phyloP scores from a whole-genome alignment of 805 yeast species.

The Sugiyamaella lignohabitans region DNA sequence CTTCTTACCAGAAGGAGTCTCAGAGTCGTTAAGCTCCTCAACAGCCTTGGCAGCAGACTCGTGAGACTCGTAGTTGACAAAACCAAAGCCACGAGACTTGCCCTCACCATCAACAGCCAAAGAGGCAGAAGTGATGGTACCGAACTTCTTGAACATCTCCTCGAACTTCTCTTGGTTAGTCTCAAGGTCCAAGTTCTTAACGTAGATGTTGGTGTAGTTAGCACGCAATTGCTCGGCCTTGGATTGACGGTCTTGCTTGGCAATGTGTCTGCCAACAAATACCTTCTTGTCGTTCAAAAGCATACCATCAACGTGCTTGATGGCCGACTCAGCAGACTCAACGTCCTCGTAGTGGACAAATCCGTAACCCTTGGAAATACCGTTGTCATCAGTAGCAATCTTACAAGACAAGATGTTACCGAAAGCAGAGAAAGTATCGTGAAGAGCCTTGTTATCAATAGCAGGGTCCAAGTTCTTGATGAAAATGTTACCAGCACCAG shows the following conservation, averaged over 20 bases:
- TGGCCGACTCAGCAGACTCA: conserved; percentile 90
- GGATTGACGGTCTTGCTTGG: conserved; percentile 90
- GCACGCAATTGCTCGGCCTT: conserved; percentile 85
- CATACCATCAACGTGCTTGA: conserved; percentile 98
- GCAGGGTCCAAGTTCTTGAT: conserved; percentile 98
- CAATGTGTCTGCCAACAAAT: conserved; percentile 87
- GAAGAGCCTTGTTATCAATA: conserved; percentile 97
- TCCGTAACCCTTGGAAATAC: conserved; percentile 92
- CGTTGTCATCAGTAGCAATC: conserved; percentile 90
- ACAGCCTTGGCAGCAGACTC: conserved; percentile 87
- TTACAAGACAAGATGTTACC: conserved; percentile 95
- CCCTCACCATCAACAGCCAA: conserved; percentile 78
- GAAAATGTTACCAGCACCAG: conserved; percentile 94
- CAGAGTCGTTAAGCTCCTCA: conserved; percentile 82
- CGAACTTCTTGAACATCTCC: conserved; percentile 64
- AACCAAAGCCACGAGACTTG: conserved; percentile 92
- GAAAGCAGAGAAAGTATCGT: conserved; percentile 95
- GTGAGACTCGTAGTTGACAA: conserved; percentile 84
- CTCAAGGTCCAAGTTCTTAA: conserved; percentile 77
- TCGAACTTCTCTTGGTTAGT: conserved; percentile 49
- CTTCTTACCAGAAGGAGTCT: conserved; percentile 67
- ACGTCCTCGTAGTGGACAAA: conserved; percentile 93
- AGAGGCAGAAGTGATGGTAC: conserved; percentile 76
- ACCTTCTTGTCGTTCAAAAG: conserved; percentile 92
- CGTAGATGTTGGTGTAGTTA: conserved; percentile 92